Conservation (phyloP, 208 protist species). For the Trypanosoma mega region DNA sequence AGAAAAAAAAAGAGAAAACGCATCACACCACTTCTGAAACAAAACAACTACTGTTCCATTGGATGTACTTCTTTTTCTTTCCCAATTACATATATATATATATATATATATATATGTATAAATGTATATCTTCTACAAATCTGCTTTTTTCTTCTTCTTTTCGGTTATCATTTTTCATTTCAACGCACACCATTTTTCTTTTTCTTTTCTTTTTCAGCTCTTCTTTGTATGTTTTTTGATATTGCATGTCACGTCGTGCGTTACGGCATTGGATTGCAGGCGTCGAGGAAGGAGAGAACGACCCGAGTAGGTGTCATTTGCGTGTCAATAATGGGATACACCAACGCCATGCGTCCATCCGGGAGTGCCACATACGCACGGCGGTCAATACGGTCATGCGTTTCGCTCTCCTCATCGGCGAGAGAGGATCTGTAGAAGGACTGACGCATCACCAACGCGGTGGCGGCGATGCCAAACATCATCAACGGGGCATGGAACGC, state of each 20-base stretch:
- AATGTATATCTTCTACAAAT: constrained; percentile 10
- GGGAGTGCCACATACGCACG: constrained; percentile 89
- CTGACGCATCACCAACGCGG: constrained; percentile 81
- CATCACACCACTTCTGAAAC: too few species aligned
- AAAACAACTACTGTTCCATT: background rate
- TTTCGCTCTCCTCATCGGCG: constrained; percentile 73
- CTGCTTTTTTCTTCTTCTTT: background rate
- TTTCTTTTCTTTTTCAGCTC: background rate
- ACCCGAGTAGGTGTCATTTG: constrained; percentile 73
- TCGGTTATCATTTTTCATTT: constrained; percentile 3
- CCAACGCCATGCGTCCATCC: constrained; percentile 88
- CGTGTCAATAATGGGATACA: constrained; percentile 89
- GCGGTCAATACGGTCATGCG: constrained; percentile 87
- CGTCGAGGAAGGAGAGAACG: constrained; percentile 80
- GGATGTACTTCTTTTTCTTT: background rate
- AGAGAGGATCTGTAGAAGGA: constrained; percentile 84
- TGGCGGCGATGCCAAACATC: constrained; percentile 67
- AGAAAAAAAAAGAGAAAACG: too few species aligned
- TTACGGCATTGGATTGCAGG: constrained; percentile 85
- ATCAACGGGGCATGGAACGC: constrained; percentile 66
- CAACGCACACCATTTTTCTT: background rate
- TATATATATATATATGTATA: constrained; percentile 10
- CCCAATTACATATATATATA: background rate
- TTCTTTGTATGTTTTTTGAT: constrained; percentile 3
- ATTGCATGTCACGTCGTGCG: constrained; percentile 10